Evolutionary conservation across 2,329 filamentous ascomycete genomes (phyloP), one percentile per base, ranked within the genome.

Genomic region (Cercospora zeae-maydis): DNA sequence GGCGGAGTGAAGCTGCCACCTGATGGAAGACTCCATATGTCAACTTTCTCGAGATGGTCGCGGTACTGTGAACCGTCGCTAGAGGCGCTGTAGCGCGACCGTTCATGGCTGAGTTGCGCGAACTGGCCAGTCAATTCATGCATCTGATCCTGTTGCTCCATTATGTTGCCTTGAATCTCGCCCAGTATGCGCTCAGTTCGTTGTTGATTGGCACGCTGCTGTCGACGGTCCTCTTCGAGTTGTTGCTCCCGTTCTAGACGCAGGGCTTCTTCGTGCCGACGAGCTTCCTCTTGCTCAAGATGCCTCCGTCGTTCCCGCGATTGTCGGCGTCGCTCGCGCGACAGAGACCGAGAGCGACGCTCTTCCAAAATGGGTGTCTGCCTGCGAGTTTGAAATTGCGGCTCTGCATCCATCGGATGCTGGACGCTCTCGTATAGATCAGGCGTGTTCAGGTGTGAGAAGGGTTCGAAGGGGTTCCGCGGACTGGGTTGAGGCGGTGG

Each of bases 1-100:
- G 42, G 56, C 10, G 56, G 56, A 13, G 56, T 58, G 56, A 58
- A 58, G 42, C 56, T 58, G n/a, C 4, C 56, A n/a, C 56, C 56
- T 8, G 56, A 49, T 11, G 37, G 56, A 8, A 58, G n/a, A 49
- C 56, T 58, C 56, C 56, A 58, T 39, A 36, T 51, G 30, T 58
- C 56, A 10, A 45, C 56, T 36, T 58, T 58, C 9, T 58, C 56
- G 56, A 58, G 42, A 21, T 49, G n/a, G 27, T 58, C 56, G 31
- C 42, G 56, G 39, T 58, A 47, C 5, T 45, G 56, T 14, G 56
- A 58, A 1, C 16, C 56, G 13, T 58, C 56, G 42, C 56, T 58
- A 9, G 56, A 58, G 19, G 56, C 11, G 31, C 56, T 49, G 31
- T 49, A 58, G 37, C 56, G 56, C 30, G 56, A 34, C n/a, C 56